A percentile compares a stretch with the other conserved stretches of the same genome.
These are phyloP conservation scores for Metschnikowia drakensbergensis DNA, from an alignment of 805 yeast species.

Conservation along the genomic window DNA sequence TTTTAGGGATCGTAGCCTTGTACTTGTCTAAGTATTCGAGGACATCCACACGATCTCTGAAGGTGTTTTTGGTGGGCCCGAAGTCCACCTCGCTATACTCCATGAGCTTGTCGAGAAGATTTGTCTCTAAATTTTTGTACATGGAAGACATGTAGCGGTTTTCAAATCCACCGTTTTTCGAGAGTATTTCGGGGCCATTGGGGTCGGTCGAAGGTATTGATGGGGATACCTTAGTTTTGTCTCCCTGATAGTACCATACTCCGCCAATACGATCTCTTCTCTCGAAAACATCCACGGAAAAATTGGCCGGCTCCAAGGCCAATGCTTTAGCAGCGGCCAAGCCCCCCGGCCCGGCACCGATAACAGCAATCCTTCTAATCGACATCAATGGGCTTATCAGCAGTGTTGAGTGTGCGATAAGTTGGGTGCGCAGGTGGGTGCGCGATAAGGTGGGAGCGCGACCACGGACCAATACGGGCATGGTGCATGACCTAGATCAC, in stretches of 20 bases:
- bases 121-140: constrained; percentile 24
- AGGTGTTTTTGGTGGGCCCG: constrained; percentile 43
- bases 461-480: too few species aligned
- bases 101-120: constrained; percentile 47
- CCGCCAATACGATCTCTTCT: constrained; percentile 65
- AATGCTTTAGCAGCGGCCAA: constrained; percentile 63
- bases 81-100: constrained; percentile 54
- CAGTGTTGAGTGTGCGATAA: not conserved
- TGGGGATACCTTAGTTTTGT: constrained; percentile 16
- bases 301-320: constrained; percentile 45
- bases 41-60: constrained; percentile 61
- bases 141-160: constrained; percentile 20
- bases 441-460: too few species aligned
- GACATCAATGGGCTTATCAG: not conserved
- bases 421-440: not conserved
- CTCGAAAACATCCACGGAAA: constrained; percentile 56
- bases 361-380: constrained; percentile 47
- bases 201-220: constrained; percentile 23
- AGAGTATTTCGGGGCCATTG: constrained; percentile 13
- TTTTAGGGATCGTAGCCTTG: constrained; percentile 33
- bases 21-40: constrained; percentile 57
- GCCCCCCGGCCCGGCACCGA: constrained; percentile 81
- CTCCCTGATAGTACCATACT: constrained; percentile 60
- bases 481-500: too few species aligned
- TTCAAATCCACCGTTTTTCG: constrained; percentile 8